Evolutionary conservation across 352 stramenopile genomes (phyloP), one percentile per base, ranked within the genome.

Genomic region (Aphanomyces astaci): DNA sequence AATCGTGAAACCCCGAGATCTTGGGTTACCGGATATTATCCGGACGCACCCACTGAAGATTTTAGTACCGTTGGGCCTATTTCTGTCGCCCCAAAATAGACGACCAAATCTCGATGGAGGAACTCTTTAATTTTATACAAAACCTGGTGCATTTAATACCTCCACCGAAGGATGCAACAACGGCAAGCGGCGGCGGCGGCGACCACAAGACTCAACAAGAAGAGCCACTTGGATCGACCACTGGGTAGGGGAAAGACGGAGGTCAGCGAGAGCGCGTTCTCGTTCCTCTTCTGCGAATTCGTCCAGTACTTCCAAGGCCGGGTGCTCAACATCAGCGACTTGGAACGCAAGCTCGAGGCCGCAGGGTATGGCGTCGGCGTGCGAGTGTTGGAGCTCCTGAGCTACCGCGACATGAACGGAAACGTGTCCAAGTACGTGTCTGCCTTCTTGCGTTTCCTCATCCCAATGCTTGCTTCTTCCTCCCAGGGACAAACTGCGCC

Each of bases 281-380:
- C 92, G 33, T 98, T 98, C 81, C 79, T 99, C 46, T 98, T 98
- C 76, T 98, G 89, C 13, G 96, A 99, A 79, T 91, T 99, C 78
- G 95, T 99, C 7, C 96, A 99, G 79, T 98, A 98, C 81, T 97
- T 98, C 78, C 95, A 98, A 74, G 86, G 87, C 45, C 86, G 94
- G 36, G 95, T 98, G 31, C 86, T 96, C 64, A 98, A 95, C 75
- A 98, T 98, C 72, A 95, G 83, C 28, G 96, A 98, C 75, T 82
- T 99, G 13, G 95, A 98, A 79, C 49, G 25, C 43, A 93, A 88
- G 46, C 80, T 99, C 19, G 92, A 98, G 71, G 91, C 95, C 48
- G 89, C 92, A 15, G 96, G 96, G 15, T 98, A 98, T 73, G 90
- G 88, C 28, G 95, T 99, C 4, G 96, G 96, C 33, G 82, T 98